Evolutionary conservation across 768 basidiomycete species (phyloP).

Genomic region (Mycena galopus): DNA sequence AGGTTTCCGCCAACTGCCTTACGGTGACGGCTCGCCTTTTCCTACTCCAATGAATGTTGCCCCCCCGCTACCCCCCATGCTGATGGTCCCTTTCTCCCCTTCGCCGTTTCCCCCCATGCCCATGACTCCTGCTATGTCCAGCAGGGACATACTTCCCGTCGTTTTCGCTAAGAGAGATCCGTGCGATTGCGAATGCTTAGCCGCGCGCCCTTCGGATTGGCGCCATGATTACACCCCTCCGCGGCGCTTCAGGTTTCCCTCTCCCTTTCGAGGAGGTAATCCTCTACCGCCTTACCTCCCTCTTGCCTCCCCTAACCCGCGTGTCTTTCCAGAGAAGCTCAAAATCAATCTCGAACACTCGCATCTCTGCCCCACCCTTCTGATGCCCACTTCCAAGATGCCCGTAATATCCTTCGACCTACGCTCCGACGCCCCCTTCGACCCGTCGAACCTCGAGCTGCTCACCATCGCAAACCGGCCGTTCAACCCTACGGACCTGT

Average conservation of each 20-base stretch:
- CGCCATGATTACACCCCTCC: conserved; percentile 29
- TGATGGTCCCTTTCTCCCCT: too few species aligned
- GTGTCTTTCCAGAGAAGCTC: conserved; percentile 10
- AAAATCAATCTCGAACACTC: conserved; percentile 24
- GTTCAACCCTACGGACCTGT: conserved; percentile 63
- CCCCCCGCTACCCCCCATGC: neutral
- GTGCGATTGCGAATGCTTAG: conserved; percentile 14
- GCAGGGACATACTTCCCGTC: conserved; percentile 6
- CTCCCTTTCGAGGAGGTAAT: conserved; percentile 8
- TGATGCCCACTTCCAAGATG: conserved; percentile 29
- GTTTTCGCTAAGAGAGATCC: conserved; percentile 14
- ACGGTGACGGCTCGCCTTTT: neutral
- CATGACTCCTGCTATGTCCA: neutral
- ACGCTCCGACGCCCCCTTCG: conserved; percentile 52
- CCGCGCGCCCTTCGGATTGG: conserved; percentile 32
- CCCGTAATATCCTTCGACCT: conserved; percentile 54
- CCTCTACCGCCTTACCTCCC: neutral
- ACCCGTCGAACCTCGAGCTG: conserved; percentile 53
- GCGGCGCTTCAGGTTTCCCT: conserved; percentile 16
- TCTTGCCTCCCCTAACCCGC: neutral
- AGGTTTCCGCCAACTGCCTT: neutral
- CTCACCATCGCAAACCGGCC: conserved; percentile 55
- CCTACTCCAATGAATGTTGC: neutral
- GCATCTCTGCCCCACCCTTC: conserved; percentile 23
- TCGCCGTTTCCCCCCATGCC: neutral